Percentiles rank a stretch among this genome's conserved stretches.
Conservation (phyloP, 345 rosid genomes). For the Brassica rapa region DNA sequence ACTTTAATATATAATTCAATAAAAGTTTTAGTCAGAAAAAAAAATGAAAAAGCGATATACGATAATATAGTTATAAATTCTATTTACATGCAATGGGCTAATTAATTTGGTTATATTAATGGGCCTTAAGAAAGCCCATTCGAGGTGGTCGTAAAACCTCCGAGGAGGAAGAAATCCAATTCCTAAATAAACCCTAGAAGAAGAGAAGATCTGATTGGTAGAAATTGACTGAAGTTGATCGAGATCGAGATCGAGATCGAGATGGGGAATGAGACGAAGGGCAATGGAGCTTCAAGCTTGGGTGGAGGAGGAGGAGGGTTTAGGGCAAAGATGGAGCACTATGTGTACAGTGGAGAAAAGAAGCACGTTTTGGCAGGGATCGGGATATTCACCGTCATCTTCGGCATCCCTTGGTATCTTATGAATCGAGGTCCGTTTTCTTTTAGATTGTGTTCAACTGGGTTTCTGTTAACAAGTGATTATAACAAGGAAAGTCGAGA, state of each 20-base stretch:
- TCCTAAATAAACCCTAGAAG: constrained; percentile 35
- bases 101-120: not conserved
- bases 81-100: no score
- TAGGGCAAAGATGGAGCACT: constrained; percentile 47
- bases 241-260: not conserved
- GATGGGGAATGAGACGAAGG: constrained; percentile 48
- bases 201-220: not conserved
- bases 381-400: constrained; percentile 42
- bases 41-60: no score
- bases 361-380: constrained; percentile 55
- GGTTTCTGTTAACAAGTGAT: not conserved
- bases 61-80: no score
- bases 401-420: constrained; percentile 75
- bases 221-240: not conserved
- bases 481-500: not conserved
- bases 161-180: not conserved
- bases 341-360: constrained; percentile 55
- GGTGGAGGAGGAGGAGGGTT: constrained; percentile 43
- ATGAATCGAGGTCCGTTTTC: constrained; percentile 70
- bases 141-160: not conserved
- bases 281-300: constrained; percentile 33
- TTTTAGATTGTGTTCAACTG: not conserved
- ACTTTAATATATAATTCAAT: no score
- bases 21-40: no score
- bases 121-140: constrained; percentile 22